These are phyloP conservation scores for Cadophora gregata DNA, from an alignment of 2,329 filamentous ascomycete species.

Conservation along the genomic window DNA sequence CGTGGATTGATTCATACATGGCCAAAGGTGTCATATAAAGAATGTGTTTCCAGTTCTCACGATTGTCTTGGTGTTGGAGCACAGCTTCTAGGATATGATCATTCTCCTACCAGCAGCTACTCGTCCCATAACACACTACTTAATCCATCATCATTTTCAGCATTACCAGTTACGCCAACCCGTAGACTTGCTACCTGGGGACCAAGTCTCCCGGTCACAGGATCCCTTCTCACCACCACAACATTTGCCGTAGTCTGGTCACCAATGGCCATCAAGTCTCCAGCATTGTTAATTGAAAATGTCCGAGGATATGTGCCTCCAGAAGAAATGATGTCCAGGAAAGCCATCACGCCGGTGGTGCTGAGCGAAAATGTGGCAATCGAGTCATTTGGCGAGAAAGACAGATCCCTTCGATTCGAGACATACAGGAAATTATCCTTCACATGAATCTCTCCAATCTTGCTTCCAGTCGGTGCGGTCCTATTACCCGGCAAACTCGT, in stretches of 20 bases:
- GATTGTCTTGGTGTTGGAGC: no score
- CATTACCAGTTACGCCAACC: conserved; percentile 49
- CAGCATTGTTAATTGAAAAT: conserved; percentile 51
- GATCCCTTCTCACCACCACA: conserved; percentile 49
- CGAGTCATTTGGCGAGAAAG: conserved; percentile 58
- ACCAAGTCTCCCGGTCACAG: conserved; percentile 48
- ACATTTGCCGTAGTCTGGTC: conserved; percentile 50
- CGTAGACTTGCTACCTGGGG: conserved; percentile 48
- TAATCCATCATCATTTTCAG: conserved; percentile 54
- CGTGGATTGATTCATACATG: no score
- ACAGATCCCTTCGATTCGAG: conserved; percentile 66
- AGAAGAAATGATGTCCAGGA: conserved; percentile 50
- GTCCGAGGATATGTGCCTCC: conserved; percentile 53
- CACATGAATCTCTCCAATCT: conserved; percentile 61
- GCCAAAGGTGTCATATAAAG: no score
- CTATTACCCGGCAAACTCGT: conserved; percentile 54
- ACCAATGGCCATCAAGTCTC: conserved; percentile 51
- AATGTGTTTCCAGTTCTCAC: no score
- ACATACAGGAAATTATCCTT: conserved; percentile 62
- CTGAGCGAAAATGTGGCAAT: conserved; percentile 49
- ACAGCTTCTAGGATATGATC: not conserved
- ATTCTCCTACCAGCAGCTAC: conserved; percentile 42
- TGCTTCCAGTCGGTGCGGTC: conserved; percentile 52
- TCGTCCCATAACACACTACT: conserved; percentile 57
- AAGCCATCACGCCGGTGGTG: conserved; percentile 47